Evolutionary conservation across 2,329 filamentous ascomycete genomes (phyloP).

Genomic region (Septoria petroselini): DNA sequence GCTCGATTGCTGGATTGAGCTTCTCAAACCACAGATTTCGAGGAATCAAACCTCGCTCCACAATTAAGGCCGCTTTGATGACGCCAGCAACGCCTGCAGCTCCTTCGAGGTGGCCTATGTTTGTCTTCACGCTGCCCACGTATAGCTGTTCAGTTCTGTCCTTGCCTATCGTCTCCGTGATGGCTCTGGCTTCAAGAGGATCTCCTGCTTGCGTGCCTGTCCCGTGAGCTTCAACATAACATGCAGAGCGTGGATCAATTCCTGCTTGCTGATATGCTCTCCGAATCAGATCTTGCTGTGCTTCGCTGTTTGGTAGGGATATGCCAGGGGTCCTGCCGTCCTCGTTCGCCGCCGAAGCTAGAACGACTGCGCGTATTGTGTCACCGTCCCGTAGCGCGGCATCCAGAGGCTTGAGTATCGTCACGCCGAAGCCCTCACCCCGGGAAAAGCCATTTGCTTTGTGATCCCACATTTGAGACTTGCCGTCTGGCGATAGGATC

Average conservation of each 20-base stretch:
- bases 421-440: conserved; percentile 51
- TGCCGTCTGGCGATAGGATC: conserved; percentile 37
- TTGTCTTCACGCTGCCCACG: conserved; percentile 30
- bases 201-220: conserved; percentile 25
- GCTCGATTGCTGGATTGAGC: conserved; percentile 33
- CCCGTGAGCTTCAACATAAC: conserved; percentile 25
- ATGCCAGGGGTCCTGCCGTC: conserved; percentile 23
- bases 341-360: conserved; percentile 33
- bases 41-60: conserved; percentile 30
- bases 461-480: conserved; percentile 32
- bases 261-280: conserved; percentile 16
- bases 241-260: conserved; percentile 14
- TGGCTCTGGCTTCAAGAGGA: conserved; percentile 26
- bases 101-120: conserved; percentile 26
- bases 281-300: conserved; percentile 21
- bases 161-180: conserved; percentile 13
- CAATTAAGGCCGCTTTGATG: conserved; percentile 25
- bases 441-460: conserved; percentile 52
- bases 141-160: conserved; percentile 9
- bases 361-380: conserved; percentile 38
- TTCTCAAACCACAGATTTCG: conserved; percentile 29
- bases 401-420: conserved; percentile 17
- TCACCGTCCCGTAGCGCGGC: conserved; percentile 21
- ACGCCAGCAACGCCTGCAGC: conserved; percentile 19
- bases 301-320: conserved; percentile 16